Conservation (phyloP, 1,139 yeast genomes). For the Kurtzmaniella quercitrusa region DNA sequence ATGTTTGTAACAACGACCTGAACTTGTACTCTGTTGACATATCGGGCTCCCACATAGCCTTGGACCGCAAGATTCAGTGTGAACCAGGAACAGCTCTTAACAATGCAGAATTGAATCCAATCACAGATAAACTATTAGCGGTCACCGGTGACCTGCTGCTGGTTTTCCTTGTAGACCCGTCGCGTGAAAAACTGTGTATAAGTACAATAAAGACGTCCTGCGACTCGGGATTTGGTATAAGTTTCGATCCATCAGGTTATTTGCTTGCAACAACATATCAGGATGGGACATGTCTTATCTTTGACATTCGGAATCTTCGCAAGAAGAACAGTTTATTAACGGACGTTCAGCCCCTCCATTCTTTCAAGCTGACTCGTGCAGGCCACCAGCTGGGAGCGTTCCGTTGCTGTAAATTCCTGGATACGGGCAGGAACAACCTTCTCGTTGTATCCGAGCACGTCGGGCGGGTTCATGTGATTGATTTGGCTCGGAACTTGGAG, state of each 20-base stretch:
- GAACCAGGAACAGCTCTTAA: conserved; percentile 39
- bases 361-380: conserved; percentile 56
- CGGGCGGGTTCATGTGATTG: conserved; percentile 80
- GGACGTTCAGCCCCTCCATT: conserved; percentile 40
- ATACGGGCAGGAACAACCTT: conserved; percentile 64
- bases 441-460: conserved; percentile 78
- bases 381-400: conserved; percentile 59
- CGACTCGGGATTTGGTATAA: conserved; percentile 80
- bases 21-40: conserved; percentile 64
- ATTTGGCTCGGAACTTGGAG: conserved; percentile 56
- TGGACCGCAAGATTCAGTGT: conserved; percentile 28
- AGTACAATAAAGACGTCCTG: conserved; percentile 49
- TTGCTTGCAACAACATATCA: conserved; percentile 80
- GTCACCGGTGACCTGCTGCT: conserved; percentile 41
- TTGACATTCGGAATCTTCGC: conserved; percentile 62
- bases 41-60: conserved; percentile 32
- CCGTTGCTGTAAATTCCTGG: conserved; percentile 67
- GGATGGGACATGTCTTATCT: conserved; percentile 74
- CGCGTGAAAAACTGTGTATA: conserved; percentile 14
- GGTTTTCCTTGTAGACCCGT: conserved; percentile 36
- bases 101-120: conserved; percentile 33
- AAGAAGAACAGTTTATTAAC: conserved; percentile 1
- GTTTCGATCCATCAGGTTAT: conserved; percentile 69
- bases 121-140: conserved; percentile 25
- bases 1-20: conserved; percentile 80